Evolutionary conservation across 305 asterid genomes (phyloP).

Genomic region (Ajuga reptans): DNA sequence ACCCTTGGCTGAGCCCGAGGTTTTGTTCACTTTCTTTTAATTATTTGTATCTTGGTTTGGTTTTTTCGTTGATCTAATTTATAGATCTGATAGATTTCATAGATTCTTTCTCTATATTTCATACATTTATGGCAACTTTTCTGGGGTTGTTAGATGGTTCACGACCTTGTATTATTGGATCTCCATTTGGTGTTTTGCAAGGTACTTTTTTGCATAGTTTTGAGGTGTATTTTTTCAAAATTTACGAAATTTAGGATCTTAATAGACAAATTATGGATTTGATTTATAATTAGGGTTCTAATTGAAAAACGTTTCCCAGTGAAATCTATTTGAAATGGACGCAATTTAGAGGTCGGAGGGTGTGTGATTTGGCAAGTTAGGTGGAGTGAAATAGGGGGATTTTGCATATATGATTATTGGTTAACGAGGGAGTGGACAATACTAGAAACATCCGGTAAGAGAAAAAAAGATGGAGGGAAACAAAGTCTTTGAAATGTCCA

Average conservation of each 20-base stretch:
- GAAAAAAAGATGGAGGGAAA: background rate
- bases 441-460: background rate
- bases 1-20: conserved; percentile 82
- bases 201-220: background rate
- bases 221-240: background rate
- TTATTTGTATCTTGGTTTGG: background rate
- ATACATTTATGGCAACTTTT: background rate
- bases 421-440: background rate
- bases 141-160: conserved; percentile 5
- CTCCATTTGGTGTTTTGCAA: background rate
- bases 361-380: conserved; percentile 3
- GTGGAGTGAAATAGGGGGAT: conserved; percentile 1
- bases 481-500: background rate
- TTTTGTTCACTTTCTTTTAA: conserved; percentile 16
- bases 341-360: background rate
- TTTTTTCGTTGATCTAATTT: background rate
- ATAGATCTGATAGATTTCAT: conserved; percentile 29
- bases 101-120: conserved; percentile 1
- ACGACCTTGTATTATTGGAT: conserved; percentile 10
- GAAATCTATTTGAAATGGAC: background rate
- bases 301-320: background rate
- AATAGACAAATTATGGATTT: background rate
- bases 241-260: background rate
- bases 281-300: background rate
- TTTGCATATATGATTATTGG: background rate